Percentiles rank a stretch among this genome's conserved stretches.
Conservation (phyloP, 2,329 filamentous ascomycete genomes). For the Phaeosphaeriaceae sp. region DNA sequence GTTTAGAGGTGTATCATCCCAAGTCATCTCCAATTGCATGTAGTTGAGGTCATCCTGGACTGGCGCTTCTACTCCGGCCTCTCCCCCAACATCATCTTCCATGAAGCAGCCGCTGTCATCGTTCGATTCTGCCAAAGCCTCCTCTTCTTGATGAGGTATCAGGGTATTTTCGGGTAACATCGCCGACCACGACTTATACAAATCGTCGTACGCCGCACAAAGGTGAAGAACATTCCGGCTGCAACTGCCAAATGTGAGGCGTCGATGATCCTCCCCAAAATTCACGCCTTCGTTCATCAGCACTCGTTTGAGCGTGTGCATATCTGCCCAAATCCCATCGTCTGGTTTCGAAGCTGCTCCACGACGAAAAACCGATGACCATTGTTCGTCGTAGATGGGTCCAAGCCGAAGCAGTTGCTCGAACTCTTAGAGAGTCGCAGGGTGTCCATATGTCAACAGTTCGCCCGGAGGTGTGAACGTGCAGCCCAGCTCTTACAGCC, state of each 20-base stretch:
- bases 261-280: constrained; percentile 9
- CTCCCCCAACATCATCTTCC: background rate
- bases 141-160: background rate
- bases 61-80: background rate
- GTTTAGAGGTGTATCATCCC: background rate
- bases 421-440: constrained; percentile 5
- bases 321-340: constrained; percentile 4
- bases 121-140: background rate
- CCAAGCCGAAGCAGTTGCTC: constrained; percentile 15
- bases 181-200: constrained; percentile 5
- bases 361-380: constrained; percentile 7
- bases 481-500: constrained; percentile 13
- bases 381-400: constrained; percentile 13
- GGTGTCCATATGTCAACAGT: constrained; percentile 14
- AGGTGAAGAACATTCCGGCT: constrained; percentile 5
- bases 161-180: background rate
- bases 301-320: constrained; percentile 8
- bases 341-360: background rate
- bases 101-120: background rate
- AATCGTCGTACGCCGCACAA: constrained; percentile 8
- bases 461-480: constrained; percentile 11
- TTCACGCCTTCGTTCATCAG: constrained; percentile 14
- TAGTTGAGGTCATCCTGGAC: background rate
- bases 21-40: background rate
- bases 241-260: constrained; percentile 1